Evolutionary conservation across 768 basidiomycete species (phyloP).

Genomic region (Neoboletus brunneissimus): DNA sequence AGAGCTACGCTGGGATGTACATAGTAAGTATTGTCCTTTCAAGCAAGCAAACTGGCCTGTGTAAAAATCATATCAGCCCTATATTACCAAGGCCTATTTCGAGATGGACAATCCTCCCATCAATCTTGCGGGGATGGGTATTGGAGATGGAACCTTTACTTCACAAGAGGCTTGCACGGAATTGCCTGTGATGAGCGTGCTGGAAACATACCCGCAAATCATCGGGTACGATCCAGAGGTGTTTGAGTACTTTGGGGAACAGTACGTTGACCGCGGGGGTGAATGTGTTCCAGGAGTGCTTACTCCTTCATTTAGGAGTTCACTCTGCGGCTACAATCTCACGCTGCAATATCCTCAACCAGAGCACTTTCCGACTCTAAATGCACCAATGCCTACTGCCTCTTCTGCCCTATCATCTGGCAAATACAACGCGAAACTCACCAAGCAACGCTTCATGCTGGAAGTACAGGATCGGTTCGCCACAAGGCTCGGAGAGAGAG

Average conservation of each 20-base stretch:
- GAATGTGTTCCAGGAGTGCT: too few relatives aligned
- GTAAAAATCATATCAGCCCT: constrained; percentile 49
- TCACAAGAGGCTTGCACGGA: constrained; percentile 47
- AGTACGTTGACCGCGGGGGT: too few relatives aligned
- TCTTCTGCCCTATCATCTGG: too few relatives aligned
- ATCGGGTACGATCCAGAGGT: constrained; percentile 58
- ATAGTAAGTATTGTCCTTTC: too few relatives aligned
- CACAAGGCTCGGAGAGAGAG: constrained; percentile 6
- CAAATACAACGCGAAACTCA: neutral
- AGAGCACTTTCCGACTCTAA: too few relatives aligned
- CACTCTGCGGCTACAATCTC: too few relatives aligned
- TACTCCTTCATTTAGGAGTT: too few relatives aligned
- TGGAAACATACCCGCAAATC: constrained; percentile 47
- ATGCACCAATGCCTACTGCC: too few relatives aligned
- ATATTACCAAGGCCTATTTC: constrained; percentile 72
- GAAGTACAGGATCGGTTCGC: constrained; percentile 8
- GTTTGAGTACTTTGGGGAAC: constrained; percentile 62
- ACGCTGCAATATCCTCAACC: too few relatives aligned
- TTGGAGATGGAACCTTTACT: constrained; percentile 61
- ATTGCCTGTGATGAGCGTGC: constrained; percentile 53
- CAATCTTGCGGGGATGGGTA: constrained; percentile 59
- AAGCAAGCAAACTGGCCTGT: neutral
- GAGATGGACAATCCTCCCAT: constrained; percentile 59
- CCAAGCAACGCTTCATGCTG: constrained; percentile 8
- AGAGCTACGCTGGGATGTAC: too few relatives aligned